Conservation (phyloP, 192 early-diverging fungal genomes). For the Lobosporangium transversale region DNA sequence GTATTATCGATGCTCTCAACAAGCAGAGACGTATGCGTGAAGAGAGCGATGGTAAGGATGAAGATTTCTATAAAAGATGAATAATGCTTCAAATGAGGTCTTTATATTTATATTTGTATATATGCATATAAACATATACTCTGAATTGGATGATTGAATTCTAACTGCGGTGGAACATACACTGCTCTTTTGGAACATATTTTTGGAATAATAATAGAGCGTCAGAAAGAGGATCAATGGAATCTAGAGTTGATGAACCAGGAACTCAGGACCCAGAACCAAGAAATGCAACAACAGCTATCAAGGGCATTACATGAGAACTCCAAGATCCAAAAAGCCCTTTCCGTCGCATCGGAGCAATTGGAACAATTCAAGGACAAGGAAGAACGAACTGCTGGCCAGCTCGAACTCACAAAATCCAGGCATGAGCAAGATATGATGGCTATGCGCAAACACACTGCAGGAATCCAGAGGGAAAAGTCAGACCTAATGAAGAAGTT, state of each 20-base stretch:
- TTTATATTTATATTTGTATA: neutral
- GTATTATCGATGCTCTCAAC: conserved; percentile 58
- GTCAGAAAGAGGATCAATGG: conserved; percentile 64
- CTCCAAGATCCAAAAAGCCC: conserved; percentile 64
- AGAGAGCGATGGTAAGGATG: conserved; percentile 65
- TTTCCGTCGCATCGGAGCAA: conserved; percentile 62
- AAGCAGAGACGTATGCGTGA: conserved; percentile 63
- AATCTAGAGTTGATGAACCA: conserved; percentile 63
- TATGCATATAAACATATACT: neutral
- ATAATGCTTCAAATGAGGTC: too few species aligned
- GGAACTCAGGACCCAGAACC: conserved; percentile 53
- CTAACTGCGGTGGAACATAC: neutral
- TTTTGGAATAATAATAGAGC: conserved; percentile 44
- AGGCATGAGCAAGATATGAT: conserved; percentile 75
- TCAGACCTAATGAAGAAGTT: conserved; percentile 61
- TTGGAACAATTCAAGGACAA: conserved; percentile 65
- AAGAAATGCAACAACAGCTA: conserved; percentile 58
- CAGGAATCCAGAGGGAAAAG: conserved; percentile 71
- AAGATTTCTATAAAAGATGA: too few species aligned
- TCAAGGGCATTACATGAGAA: conserved; percentile 63
- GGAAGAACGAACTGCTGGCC: conserved; percentile 61
- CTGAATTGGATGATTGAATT: neutral
- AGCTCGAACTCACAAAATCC: conserved; percentile 46
- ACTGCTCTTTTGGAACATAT: neutral
- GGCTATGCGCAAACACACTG: conserved; percentile 62